Percentiles rank a stretch among this genome's conserved stretches.
Conservation (phyloP, 805 yeast genomes). For the Ogataea ganodermae region DNA sequence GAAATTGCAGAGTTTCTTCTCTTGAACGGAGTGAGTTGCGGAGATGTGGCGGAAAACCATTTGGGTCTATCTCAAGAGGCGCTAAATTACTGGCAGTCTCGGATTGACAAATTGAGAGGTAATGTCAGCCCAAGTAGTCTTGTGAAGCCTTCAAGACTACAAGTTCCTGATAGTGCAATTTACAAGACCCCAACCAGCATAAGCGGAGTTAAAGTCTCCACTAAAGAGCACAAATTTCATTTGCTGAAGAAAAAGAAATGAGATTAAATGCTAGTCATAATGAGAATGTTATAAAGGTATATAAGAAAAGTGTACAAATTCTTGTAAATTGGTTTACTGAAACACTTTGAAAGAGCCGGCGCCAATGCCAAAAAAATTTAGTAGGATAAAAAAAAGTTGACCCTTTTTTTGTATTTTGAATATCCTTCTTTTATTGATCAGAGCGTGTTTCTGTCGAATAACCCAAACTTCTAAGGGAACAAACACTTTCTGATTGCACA, state of each 20-base stretch:
- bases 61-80: conserved; percentile 49
- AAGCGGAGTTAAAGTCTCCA: conserved; percentile 4
- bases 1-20: conserved; percentile 58
- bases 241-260: conserved; percentile 27
- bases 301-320: background rate
- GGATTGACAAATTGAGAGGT: conserved; percentile 37
- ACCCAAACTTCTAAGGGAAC: no score
- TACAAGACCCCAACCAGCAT: background rate
- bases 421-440: background rate
- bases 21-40: conserved; percentile 56
- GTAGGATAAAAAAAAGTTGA: background rate
- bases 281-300: background rate
- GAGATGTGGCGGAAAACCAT: conserved; percentile 35
- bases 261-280: conserved; percentile 7
- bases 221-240: conserved; percentile 26
- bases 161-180: background rate
- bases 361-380: background rate
- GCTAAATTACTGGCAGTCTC: conserved; percentile 53
- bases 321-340: background rate
- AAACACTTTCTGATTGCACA: no score
- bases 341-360: background rate
- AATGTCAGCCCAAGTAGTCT: conserved; percentile 10
- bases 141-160: conserved; percentile 3
- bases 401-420: conserved; percentile 1
- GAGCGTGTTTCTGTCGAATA: background rate